phyloP scores from a whole-genome alignment of 306 rosid genomes.

The Senna siamea region DNA sequence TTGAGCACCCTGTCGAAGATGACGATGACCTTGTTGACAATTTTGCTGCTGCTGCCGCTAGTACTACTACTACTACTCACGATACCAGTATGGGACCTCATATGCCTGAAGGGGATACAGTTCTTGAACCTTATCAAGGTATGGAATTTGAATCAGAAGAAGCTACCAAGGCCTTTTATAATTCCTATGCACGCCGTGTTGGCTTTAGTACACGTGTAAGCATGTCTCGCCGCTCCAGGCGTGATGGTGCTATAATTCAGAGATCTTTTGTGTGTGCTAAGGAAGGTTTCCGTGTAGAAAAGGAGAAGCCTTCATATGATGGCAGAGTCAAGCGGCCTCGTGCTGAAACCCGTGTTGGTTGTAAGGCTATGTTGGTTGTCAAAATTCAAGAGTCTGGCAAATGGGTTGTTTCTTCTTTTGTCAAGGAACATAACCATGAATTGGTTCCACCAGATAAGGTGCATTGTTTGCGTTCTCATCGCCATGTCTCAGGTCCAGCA shows the following conservation, averaged over 20 bases:
- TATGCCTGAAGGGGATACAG: constrained; percentile 33
- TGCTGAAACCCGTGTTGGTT: constrained; percentile 49
- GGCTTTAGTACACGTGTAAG: constrained; percentile 48
- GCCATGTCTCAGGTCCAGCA: constrained; percentile 44
- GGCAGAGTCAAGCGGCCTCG: constrained; percentile 42
- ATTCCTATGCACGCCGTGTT: constrained; percentile 46
- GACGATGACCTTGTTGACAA: constrained; percentile 32
- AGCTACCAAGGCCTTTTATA: constrained; percentile 49
- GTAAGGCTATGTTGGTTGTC: constrained; percentile 49
- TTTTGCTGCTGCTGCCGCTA: not conserved
- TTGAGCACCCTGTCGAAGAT: constrained; percentile 36
- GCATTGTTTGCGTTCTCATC: constrained; percentile 46
- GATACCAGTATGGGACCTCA: not conserved
- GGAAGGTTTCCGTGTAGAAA: constrained; percentile 47
- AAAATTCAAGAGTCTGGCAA: constrained; percentile 44
- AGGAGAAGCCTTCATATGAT: constrained; percentile 32
- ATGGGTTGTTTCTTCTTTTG: constrained; percentile 45
- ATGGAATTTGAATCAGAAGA: constrained; percentile 51
- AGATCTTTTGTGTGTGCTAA: constrained; percentile 49
- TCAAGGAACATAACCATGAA: constrained; percentile 49
- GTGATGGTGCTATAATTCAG: constrained; percentile 50
- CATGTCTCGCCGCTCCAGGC: constrained; percentile 50
- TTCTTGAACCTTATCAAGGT: constrained; percentile 42
- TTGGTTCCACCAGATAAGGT: constrained; percentile 47
- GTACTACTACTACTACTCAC: not conserved